Evolutionary conservation across 2,329 filamentous ascomycete genomes (phyloP).

Genomic region (Aspergillus persii): DNA sequence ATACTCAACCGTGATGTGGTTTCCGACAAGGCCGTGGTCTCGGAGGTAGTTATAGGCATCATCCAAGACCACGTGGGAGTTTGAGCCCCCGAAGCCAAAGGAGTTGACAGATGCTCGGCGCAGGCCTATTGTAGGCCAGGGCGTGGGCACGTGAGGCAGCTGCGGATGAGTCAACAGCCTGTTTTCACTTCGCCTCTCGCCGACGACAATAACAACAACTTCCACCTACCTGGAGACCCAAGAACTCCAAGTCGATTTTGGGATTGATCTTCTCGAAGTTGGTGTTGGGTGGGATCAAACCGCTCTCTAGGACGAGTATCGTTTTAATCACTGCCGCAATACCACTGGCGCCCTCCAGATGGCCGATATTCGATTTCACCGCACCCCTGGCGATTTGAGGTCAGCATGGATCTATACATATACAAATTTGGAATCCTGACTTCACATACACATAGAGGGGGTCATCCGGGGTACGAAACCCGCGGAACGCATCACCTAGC

Average conservation of each 20-base stretch:
- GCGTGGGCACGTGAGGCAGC: background rate
- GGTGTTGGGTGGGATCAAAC: conserved; percentile 43
- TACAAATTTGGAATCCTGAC: background rate
- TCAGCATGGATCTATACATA: background rate
- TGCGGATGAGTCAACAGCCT: conserved; percentile 1
- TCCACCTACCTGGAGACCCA: conserved; percentile 31
- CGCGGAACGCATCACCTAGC: conserved; percentile 11
- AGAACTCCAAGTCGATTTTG: conserved; percentile 32
- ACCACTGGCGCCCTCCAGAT: conserved; percentile 36
- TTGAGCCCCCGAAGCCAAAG: conserved; percentile 39
- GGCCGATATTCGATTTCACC: conserved; percentile 22
- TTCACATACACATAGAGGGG: conserved; percentile 1
- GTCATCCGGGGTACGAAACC: background rate
- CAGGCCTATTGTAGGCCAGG: conserved; percentile 27
- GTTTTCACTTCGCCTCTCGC: background rate
- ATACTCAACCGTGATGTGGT: background rate
- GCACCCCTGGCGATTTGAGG: conserved; percentile 5
- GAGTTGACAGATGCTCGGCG: conserved; percentile 34
- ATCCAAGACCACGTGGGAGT: conserved; percentile 34
- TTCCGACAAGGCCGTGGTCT: background rate
- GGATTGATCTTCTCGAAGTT: conserved; percentile 43
- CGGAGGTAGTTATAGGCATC: conserved; percentile 19
- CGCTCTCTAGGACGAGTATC: conserved; percentile 43
- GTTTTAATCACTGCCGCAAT: conserved; percentile 43
- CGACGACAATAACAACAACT: background rate